A percentile compares a stretch with the other conserved stretches of the same genome.
Evolutionary conservation across 805 yeast species (phyloP).

Genomic region (Vanderwaltozyma polyspora): DNA sequence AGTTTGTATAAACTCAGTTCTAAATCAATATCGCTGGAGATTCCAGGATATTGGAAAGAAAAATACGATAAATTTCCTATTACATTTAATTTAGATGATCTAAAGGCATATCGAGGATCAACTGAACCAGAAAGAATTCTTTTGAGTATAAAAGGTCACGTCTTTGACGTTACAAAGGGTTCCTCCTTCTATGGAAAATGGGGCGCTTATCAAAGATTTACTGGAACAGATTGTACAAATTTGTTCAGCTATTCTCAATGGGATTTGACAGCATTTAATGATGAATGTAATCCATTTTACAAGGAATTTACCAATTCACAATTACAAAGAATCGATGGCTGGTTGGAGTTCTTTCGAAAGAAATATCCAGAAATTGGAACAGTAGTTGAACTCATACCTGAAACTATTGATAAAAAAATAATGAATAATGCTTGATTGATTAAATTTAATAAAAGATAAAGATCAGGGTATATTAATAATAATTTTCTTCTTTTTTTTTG

Average conservation of each 20-base stretch:
- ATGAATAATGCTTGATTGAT: no score
- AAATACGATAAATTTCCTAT: conserved; percentile 4
- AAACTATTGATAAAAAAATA: no score
- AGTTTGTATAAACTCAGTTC: no score
- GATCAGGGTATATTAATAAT: no score
- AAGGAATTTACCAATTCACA: conserved; percentile 6
- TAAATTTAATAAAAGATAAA: no score
- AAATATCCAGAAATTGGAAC: conserved; percentile 18
- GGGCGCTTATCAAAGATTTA: conserved; percentile 17
- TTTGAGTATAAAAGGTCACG: conserved; percentile 14
- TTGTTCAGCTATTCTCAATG: conserved; percentile 11
- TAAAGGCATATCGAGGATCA: conserved; percentile 5
- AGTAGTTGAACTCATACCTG: no score
- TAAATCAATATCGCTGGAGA: not conserved
- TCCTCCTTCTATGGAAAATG: conserved; percentile 15
- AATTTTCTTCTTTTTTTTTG: no score
- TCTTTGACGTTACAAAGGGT: conserved; percentile 17
- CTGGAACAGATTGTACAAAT: conserved; percentile 18
- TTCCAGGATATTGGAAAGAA: conserved; percentile 11
- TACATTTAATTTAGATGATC: conserved; percentile 7
- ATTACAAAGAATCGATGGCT: conserved; percentile 10
- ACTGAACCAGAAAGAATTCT: conserved; percentile 6
- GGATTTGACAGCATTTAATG: conserved; percentile 11
- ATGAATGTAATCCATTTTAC: conserved; percentile 8
- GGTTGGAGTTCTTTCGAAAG: conserved; percentile 12